Base-by-base conservation (phyloP, 2,329 filamentous ascomycete genomes). In the Chalaropsis thielavioides region DNA sequence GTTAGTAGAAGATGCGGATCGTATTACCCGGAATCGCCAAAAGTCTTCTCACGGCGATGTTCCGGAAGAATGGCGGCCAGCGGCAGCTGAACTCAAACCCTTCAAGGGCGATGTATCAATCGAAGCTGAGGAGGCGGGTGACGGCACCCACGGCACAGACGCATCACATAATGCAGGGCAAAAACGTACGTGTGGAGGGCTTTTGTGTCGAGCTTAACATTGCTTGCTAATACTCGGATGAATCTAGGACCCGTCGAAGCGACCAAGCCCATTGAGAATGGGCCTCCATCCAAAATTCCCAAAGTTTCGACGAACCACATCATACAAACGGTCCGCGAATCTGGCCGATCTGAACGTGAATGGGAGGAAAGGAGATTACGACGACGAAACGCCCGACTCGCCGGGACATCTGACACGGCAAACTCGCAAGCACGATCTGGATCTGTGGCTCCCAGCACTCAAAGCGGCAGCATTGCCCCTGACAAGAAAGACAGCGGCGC, bases 31-130 rank as follows among this genome's bases (percentile, higher is more conserved):
- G 67, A 88, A 83, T 67, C 84, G 92, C 64, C 87, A 89, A 72
- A 84, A 81, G 67, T 89, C 87, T 22, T 89, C 91, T 1, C 88
- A 95, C 73, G 92, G 92, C 0, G 77, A 86, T 40, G 79, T 96
- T 5, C 89, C 90, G 2, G 78, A 83, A 10, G 89, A 92, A 64
- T 94, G 91, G 84, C 75, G 80, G 22, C 84, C 89, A 69, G 80
- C 90, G 59, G 90, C 90, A 4, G 80, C 73, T 70, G 82, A 77
- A 65, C 71, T 79, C 67, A 79, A 74, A 71, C 77, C 73, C 31
- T 65, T 60, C 51, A 65, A 59, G 35, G 40, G 46, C 7, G 11
- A 74, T 75, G 63, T 43, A 22, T 19, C 62, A 15, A 22, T 58
- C 1, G 60, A 51, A 40, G 27, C 56, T 38, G 40, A 44, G 1